Conservation (phyloP, 2,329 filamentous ascomycete genomes). For the Trichoderma sp. region DNA sequence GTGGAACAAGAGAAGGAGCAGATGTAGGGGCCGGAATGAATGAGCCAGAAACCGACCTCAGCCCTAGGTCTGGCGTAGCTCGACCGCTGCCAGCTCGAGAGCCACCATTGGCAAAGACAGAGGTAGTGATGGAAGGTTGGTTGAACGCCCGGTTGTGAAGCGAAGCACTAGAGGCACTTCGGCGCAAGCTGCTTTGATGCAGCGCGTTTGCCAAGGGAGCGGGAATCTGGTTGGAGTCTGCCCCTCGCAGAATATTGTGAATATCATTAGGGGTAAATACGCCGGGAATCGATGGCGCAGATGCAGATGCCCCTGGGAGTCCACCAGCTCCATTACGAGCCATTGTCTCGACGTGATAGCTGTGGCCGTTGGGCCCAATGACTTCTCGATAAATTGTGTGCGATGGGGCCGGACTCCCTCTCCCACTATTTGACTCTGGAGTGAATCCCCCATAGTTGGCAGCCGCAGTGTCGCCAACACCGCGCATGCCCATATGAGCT, state of each 20-base stretch:
- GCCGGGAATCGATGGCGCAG: slow-evolving; percentile 28
- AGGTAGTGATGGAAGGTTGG: slow-evolving; percentile 48
- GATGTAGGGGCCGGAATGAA: not conserved
- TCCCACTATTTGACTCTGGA: slow-evolving; percentile 31
- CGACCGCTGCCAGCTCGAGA: slow-evolving; percentile 49
- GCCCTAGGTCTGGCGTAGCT: slow-evolving; percentile 48
- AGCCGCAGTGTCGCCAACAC: slow-evolving; percentile 40
- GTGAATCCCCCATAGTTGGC: slow-evolving; percentile 26
- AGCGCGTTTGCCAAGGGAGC: slow-evolving; percentile 53
- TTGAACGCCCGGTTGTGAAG: slow-evolving; percentile 39
- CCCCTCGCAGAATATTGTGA: slow-evolving; percentile 49
- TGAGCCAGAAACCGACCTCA: slow-evolving; percentile 35
- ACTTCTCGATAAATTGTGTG: slow-evolving; percentile 40
- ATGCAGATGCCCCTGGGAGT: slow-evolving; percentile 1
- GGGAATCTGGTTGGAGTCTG: slow-evolving; percentile 49
- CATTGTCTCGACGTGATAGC: slow-evolving; percentile 42
- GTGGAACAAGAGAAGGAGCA: slow-evolving; percentile 21
- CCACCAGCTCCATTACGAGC: not conserved
- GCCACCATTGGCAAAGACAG: slow-evolving; percentile 38
- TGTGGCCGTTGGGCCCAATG: slow-evolving; percentile 38
- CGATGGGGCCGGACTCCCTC: slow-evolving; percentile 31
- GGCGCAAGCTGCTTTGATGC: slow-evolving; percentile 53
- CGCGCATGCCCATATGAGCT: slow-evolving; percentile 44
- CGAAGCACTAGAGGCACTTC: slow-evolving; percentile 52
- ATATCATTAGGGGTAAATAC: slow-evolving; percentile 47